Conservation (phyloP, 2,329 filamentous ascomycete genomes). For the Fusarium sp. region DNA sequence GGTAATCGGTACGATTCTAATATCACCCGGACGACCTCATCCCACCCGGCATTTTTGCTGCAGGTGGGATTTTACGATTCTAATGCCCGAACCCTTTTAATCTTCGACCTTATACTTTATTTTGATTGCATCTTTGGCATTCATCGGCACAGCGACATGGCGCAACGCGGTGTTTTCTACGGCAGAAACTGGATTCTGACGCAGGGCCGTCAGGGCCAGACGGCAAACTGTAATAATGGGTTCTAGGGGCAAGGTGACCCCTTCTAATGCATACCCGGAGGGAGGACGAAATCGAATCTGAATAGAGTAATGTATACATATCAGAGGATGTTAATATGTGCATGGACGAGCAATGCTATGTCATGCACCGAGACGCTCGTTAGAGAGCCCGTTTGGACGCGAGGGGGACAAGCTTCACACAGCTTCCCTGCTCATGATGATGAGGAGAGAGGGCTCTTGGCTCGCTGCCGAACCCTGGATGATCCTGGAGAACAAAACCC, state of each 20-base stretch:
- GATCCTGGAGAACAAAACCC: constrained; percentile 38
- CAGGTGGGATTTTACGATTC: constrained; percentile 43
- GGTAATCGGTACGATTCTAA: constrained; percentile 44
- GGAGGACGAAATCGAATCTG: constrained; percentile 42
- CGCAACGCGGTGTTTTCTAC: constrained; percentile 50
- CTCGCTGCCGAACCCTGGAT: constrained; percentile 29
- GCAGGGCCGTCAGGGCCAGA: constrained; percentile 44
- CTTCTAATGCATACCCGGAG: constrained; percentile 47
- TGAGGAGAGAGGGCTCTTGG: constrained; percentile 28
- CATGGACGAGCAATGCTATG: constrained; percentile 44
- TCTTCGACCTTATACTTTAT: constrained; percentile 48
- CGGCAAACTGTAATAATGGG: constrained; percentile 46
- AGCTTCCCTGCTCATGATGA: constrained; percentile 36
- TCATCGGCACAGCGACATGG: constrained; percentile 56
- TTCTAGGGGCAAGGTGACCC: constrained; percentile 30
- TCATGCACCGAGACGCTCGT: constrained; percentile 51
- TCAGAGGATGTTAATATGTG: constrained; percentile 52
- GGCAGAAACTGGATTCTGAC: constrained; percentile 44
- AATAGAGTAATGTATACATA: constrained; percentile 57
- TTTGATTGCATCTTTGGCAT: constrained; percentile 53
- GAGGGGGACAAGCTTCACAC: constrained; percentile 24
- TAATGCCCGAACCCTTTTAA: constrained; percentile 48
- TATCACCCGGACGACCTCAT: constrained; percentile 23
- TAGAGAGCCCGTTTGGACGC: constrained; percentile 43
- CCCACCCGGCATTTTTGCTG: constrained; percentile 19